These are phyloP conservation scores for Chrysosporium queenslandicum DNA, from an alignment of 2,329 filamentous ascomycete genomes.

Conservation along the genomic window DNA sequence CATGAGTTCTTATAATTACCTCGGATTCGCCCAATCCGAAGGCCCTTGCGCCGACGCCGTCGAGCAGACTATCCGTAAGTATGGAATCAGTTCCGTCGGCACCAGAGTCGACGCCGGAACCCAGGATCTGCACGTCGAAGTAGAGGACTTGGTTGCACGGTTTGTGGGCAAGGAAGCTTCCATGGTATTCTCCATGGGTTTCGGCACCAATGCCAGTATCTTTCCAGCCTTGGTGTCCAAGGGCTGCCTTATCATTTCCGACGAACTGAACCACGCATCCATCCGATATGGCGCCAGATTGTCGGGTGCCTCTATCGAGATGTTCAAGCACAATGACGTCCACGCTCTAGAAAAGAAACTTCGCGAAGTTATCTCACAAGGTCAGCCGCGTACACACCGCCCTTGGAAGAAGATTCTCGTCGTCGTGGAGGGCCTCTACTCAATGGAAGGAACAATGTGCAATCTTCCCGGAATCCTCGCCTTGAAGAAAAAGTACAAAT, in stretches of 20 bases:
- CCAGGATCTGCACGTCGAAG: constrained; percentile 75
- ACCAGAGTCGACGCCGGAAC: constrained; percentile 77
- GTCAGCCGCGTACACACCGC: constrained; percentile 93
- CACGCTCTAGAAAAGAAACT: constrained; percentile 71
- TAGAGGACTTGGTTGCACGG: constrained; percentile 76
- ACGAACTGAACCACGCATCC: constrained; percentile 95
- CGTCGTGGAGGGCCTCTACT: constrained; percentile 93
- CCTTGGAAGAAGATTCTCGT: constrained; percentile 99
- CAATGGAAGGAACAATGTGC: constrained; percentile 98
- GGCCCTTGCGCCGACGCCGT: constrained; percentile 91
- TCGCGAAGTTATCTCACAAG: constrained; percentile 87
- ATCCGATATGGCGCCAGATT: constrained; percentile 91
- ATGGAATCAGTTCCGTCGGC: constrained; percentile 73
- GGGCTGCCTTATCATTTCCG: constrained; percentile 87
- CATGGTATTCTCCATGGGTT: constrained; percentile 99
- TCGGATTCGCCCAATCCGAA: constrained; percentile 95
- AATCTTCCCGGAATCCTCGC: constrained; percentile 82
- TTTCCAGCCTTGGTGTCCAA: constrained; percentile 90
- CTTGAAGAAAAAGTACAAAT: constrained; percentile 94
- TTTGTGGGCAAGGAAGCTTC: constrained; percentile 92
- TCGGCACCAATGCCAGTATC: constrained; percentile 85
- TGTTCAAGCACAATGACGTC: constrained; percentile 98
- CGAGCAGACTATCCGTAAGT: constrained; percentile 73
- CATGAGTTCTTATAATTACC: constrained; percentile 99
- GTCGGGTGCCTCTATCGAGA: constrained; percentile 86